A percentile compares a stretch with the other conserved stretches of the same genome.
Conservation (phyloP, 2,329 filamentous ascomycete genomes). For the Phialophora expanda region DNA sequence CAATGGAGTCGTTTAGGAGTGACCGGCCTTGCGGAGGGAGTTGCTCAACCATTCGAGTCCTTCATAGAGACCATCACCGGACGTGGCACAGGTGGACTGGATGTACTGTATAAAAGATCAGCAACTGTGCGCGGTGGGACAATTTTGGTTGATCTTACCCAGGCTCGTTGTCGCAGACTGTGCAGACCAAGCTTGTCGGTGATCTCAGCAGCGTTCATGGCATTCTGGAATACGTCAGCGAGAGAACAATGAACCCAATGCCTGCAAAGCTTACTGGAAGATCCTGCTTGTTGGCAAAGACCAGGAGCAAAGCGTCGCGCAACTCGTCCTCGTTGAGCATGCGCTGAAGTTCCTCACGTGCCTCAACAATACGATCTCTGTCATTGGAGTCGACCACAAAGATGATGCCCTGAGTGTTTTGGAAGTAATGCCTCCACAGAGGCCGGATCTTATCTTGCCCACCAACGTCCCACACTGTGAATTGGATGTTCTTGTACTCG, state of each 20-base stretch:
- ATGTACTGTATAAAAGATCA: conserved; percentile 72
- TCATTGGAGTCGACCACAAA: conserved; percentile 99
- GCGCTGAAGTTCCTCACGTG: conserved; percentile 92
- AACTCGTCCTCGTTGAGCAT: conserved; percentile 99
- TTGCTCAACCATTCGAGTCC: conserved; percentile 93
- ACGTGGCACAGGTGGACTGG: conserved; percentile 98
- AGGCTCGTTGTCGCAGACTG: conserved; percentile 96
- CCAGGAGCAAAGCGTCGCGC: conserved; percentile 91
- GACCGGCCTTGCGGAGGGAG: conserved; percentile 74
- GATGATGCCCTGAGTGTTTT: conserved; percentile 99
- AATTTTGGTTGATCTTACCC: conserved; percentile 69
- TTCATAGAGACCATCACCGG: conserved; percentile 98
- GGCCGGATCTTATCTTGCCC: conserved; percentile 99
- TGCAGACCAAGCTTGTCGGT: conserved; percentile 99
- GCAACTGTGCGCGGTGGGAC: conserved; percentile 28
- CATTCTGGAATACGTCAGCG: conserved; percentile 68
- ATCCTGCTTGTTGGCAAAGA: conserved; percentile 99
- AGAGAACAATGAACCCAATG: conserved; percentile 1
- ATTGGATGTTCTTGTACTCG: conserved; percentile 99
- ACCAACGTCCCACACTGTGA: conserved; percentile 99
- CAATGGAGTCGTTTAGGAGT: conserved; percentile 47
- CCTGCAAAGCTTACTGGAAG: conserved; percentile 72
- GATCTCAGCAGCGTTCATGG: conserved; percentile 99
- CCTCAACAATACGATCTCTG: conserved; percentile 96
- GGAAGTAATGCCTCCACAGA: conserved; percentile 99